Evolutionary conservation across 2,329 filamentous ascomycete species (phyloP), one percentile per base, ranked within the genome.

Genomic region (Penicillium sp.): DNA sequence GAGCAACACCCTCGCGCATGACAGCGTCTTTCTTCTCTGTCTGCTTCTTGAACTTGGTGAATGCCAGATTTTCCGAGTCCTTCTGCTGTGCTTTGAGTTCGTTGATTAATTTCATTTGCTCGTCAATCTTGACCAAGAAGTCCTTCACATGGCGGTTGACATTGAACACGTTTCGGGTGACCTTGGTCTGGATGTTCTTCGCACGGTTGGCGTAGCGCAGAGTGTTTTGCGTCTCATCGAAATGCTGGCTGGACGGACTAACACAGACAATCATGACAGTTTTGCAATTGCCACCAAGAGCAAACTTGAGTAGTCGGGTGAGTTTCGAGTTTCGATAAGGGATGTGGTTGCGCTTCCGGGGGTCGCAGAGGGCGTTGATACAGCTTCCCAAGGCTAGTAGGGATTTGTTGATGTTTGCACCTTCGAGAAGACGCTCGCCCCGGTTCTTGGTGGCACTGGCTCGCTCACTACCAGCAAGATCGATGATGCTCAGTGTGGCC

Each of bases 251-350:
- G 1, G 92, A 97, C 1, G 94, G 94, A 65, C 92, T 97, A 51
- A 99, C 90, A 68, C 94, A 99, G 25, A 99, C 94, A 73, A 99
- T 97, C 94, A 99, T 99, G 72, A 99, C 94, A 0, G 94, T 99
- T 76, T 92, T 95, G 82, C 94, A 99, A 74, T 99, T 99, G 3
- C 94, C 94, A 27, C 94, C 94, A 0, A 99, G 84, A 0, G 93
- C 96, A 76, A 99, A 99, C 69, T 99, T 99, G 51, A 99, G 84
- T 4, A 99, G 81, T 51, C 94, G 87, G 0, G 94, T 99, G 52
- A 99, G 86, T 69, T 97, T 99, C 61, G 93, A 97, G 77, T 99
- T 97, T 66, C 94, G 86, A 77, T 99, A 99, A 0, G 94, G 94
- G 14, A 99, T 89, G 73, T 99, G 94, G 63, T 95, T 94, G 62